Conservation (phyloP, 768 basidiomycete species). For the Xanthoconium stramineum region DNA sequence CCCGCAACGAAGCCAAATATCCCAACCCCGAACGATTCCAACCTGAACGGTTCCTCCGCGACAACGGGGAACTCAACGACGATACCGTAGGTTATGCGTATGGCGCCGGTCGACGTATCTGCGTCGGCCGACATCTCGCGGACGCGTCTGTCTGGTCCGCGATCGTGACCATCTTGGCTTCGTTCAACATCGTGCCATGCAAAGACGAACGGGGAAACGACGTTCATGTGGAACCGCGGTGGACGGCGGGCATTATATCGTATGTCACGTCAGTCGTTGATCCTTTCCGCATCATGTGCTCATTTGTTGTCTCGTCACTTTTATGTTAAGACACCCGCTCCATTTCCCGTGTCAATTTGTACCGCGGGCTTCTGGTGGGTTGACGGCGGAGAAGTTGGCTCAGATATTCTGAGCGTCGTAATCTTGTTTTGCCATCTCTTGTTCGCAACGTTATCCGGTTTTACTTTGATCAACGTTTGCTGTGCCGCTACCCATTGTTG, state of each 20-base stretch:
- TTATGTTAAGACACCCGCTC: conserved; percentile 15
- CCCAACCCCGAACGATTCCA: conserved; percentile 31
- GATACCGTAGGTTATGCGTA: conserved; percentile 32
- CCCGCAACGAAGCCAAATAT: conserved; percentile 35
- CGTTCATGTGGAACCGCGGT: conserved; percentile 19
- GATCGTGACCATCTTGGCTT: conserved; percentile 32
- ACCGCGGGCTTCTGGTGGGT: conserved; percentile 20
- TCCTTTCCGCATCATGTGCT: not conserved
- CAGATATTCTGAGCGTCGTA: conserved; percentile 16
- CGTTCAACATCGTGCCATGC: conserved; percentile 33
- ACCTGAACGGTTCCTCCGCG: conserved; percentile 35
- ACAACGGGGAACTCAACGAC: conserved; percentile 20
- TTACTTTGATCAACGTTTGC: not conserved
- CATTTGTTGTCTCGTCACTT: not conserved
- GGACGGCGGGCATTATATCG: conserved; percentile 27
- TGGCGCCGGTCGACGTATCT: conserved; percentile 37
- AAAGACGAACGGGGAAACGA: conserved; percentile 25
- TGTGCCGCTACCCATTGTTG: not conserved
- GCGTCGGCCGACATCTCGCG: conserved; percentile 42
- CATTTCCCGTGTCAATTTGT: conserved; percentile 25
- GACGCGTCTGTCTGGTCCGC: conserved; percentile 39
- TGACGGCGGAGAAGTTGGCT: conserved; percentile 15
- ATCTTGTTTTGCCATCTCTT: not conserved
- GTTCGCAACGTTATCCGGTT: not conserved
- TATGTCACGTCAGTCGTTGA: conserved; percentile 5